These are phyloP conservation scores for Boeremia lycopersici DNA, from an alignment of 2,329 filamentous ascomycete genomes.

Conservation along the genomic window DNA sequence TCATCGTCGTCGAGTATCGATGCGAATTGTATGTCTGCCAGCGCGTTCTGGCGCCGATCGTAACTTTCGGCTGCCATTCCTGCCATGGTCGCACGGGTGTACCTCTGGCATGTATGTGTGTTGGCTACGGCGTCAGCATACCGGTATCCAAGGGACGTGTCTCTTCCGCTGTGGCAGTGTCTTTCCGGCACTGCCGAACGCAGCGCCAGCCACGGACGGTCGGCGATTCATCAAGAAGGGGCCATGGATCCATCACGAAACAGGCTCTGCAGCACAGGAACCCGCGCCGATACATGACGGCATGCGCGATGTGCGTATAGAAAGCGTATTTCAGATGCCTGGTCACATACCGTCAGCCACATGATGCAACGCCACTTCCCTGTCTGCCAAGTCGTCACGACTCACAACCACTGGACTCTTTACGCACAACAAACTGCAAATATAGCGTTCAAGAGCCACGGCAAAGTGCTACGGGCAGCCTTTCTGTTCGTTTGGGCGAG, in stretches of 20 bases:
- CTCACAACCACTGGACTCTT: neutral
- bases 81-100: slow-evolving; percentile 26
- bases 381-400: slow-evolving; percentile 4
- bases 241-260: slow-evolving; percentile 10
- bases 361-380: slow-evolving; percentile 20
- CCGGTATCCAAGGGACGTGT: slow-evolving; percentile 18
- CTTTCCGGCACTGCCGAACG: slow-evolving; percentile 31
- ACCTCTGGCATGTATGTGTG: slow-evolving; percentile 11
- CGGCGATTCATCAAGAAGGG: slow-evolving; percentile 7
- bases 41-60: slow-evolving; percentile 42
- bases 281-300: slow-evolving; percentile 15
- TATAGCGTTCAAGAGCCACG: too few species aligned
- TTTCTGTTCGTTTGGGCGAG: too few species aligned
- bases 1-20: slow-evolving; percentile 46
- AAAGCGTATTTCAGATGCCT: slow-evolving; percentile 2
- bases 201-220: slow-evolving; percentile 16
- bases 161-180: slow-evolving; percentile 35
- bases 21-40: slow-evolving; percentile 51
- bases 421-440: too few species aligned
- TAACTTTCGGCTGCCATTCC: slow-evolving; percentile 18
- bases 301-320: slow-evolving; percentile 16
- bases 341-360: slow-evolving; percentile 15
- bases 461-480: too few species aligned
- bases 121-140: slow-evolving; percentile 18
- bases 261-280: neutral